Evolutionary conservation across 2,329 filamentous ascomycete species (phyloP).

Genomic region (Beauveria pseudobassiana): DNA sequence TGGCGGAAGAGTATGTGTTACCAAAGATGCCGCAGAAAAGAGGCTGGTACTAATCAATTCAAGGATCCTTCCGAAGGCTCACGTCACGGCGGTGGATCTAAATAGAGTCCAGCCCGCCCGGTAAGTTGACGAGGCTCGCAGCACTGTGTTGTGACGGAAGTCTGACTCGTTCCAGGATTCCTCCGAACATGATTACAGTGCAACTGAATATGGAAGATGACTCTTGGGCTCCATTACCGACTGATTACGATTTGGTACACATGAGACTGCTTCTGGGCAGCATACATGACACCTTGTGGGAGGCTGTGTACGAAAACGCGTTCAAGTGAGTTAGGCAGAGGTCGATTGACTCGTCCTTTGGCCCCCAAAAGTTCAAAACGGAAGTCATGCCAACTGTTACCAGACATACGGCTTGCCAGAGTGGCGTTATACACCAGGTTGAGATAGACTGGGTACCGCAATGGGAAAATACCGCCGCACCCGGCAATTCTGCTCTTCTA

Average conservation of each 20-base stretch:
- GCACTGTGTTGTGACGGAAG: neutral
- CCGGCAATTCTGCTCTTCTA: conserved; percentile 49
- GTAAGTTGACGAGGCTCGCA: conserved; percentile 16
- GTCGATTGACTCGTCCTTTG: neutral
- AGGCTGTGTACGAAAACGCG: conserved; percentile 62
- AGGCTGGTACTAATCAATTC: neutral
- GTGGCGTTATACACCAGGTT: conserved; percentile 74
- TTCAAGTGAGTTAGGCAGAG: conserved; percentile 39
- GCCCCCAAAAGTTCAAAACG: neutral
- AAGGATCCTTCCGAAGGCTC: conserved; percentile 17
- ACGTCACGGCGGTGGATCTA: conserved; percentile 32
- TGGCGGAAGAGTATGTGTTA: conserved; percentile 57
- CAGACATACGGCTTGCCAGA: conserved; percentile 63
- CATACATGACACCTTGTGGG: conserved; percentile 62
- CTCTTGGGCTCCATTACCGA: conserved; percentile 44
- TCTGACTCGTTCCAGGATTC: conserved; percentile 48
- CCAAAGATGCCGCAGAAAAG: neutral
- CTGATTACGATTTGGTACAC: conserved; percentile 73
- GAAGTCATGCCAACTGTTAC: neutral
- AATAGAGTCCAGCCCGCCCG: conserved; percentile 31
- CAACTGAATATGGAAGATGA: conserved; percentile 70
- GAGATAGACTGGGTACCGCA: conserved; percentile 79
- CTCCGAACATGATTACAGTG: conserved; percentile 45
- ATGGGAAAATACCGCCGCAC: conserved; percentile 59
- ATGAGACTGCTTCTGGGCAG: conserved; percentile 72